Percentiles rank a stretch among this genome's conserved stretches.
Conservation (phyloP, 75 land plant species). For the Pinus taeda region DNA sequence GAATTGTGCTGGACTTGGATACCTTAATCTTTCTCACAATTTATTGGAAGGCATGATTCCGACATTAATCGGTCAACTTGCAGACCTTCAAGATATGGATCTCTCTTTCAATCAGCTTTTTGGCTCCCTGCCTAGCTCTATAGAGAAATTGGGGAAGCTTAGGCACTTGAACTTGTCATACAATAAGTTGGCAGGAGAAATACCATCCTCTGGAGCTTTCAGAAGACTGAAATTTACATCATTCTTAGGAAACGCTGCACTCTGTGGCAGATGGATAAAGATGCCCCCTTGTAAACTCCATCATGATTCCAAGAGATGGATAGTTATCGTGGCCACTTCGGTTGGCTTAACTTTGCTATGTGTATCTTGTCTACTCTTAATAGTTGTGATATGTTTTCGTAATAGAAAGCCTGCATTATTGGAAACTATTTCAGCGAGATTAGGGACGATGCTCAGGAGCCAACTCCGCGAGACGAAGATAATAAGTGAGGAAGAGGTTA, state of each 20-base stretch:
- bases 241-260: neutral
- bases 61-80: slow-evolving; percentile 19
- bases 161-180: neutral
- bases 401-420: neutral
- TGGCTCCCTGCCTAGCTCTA: neutral
- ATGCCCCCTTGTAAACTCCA: neutral
- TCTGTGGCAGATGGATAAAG: neutral
- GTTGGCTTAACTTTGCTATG: neutral
- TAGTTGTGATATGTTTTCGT: neutral
- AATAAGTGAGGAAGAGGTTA: neutral
- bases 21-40: slow-evolving; percentile 69
- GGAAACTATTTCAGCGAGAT: neutral
- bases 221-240: neutral
- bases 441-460: neutral
- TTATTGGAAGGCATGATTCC: slow-evolving; percentile 68
- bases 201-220: neutral
- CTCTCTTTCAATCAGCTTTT: neutral
- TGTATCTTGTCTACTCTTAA: neutral
- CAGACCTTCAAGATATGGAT: neutral
- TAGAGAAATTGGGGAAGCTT: neutral
- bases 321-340: neutral
- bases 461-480: neutral
- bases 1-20: slow-evolving; percentile 20
- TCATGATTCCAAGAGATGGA: neutral
- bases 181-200: neutral